Percentiles rank a stretch among this genome's conserved stretches.
Evolutionary conservation across 495 filamentous ascomycete genomes (phyloP).

Genomic region (Penicillium dipodomyicola): DNA sequence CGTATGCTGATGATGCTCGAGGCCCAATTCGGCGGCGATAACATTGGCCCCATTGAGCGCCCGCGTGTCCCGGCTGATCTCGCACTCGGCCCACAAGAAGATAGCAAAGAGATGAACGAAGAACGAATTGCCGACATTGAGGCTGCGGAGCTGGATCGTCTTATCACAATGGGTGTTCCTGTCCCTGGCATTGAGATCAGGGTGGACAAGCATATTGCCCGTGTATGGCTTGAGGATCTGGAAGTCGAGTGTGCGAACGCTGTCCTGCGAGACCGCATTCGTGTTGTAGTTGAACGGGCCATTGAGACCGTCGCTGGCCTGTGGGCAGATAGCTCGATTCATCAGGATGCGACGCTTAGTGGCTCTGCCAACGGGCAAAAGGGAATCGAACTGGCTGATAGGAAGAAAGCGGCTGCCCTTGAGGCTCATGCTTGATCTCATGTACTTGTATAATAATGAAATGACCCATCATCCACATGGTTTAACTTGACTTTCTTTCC

Average conservation of each 20-base stretch:
- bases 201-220: conserved; percentile 84
- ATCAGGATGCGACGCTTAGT: conserved; percentile 23
- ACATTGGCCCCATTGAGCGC: conserved; percentile 65
- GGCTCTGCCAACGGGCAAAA: conserved; percentile 16
- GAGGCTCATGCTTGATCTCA: conserved; percentile 28
- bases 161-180: conserved; percentile 78
- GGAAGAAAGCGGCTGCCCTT: conserved; percentile 25
- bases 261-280: conserved; percentile 73
- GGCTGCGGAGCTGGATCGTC: conserved; percentile 58
- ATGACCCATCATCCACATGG: conserved; percentile 12
- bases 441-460: conserved; percentile 25
- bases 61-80: conserved; percentile 53
- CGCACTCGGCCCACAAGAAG: conserved; percentile 40
- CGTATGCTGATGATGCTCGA: conserved; percentile 95
- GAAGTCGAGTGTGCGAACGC: conserved; percentile 80
- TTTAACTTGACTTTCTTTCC: conserved; percentile 1
- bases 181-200: conserved; percentile 84
- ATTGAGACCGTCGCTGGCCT: conserved; percentile 87
- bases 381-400: conserved; percentile 16
- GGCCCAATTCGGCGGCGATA: conserved; percentile 82
- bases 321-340: conserved; percentile 45
- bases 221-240: conserved; percentile 85
- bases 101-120: conserved; percentile 40
- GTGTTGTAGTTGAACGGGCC: conserved; percentile 84
- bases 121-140: conserved; percentile 54